Conservation (phyloP, 1,284 basidiomycete species). For the Ceratobasidium sp. region DNA sequence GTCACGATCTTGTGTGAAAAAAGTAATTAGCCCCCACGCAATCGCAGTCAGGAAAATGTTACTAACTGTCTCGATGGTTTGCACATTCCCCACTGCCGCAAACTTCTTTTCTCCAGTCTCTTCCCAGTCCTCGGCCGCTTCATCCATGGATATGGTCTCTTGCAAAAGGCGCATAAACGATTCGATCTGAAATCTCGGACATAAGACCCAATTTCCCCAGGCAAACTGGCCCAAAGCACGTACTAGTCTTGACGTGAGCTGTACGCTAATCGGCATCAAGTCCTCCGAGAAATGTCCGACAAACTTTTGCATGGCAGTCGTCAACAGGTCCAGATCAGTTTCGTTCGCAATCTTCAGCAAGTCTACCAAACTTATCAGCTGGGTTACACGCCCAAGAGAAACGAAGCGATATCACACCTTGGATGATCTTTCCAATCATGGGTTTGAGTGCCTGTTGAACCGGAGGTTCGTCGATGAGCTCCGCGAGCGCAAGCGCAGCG, state of each 20-base stretch:
- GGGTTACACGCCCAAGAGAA: not conserved
- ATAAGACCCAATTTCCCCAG: not conserved
- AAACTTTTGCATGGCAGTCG: slow-evolving; percentile 84
- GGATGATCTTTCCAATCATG: slow-evolving; percentile 87
- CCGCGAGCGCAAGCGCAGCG: slow-evolving; percentile 83
- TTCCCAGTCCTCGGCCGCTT: slow-evolving; percentile 61
- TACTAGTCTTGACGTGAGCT: slow-evolving; percentile 83
- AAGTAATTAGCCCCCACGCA: not conserved
- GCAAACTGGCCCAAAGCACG: slow-evolving; percentile 52
- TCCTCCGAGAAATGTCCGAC: slow-evolving; percentile 88
- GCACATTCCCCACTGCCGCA: slow-evolving; percentile 85
- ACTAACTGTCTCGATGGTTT: slow-evolving; percentile 80
- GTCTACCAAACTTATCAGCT: slow-evolving; percentile 61
- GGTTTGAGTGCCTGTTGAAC: slow-evolving; percentile 81
- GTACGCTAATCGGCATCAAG: slow-evolving; percentile 86
- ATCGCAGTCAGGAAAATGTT: not conserved
- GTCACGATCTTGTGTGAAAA: slow-evolving; percentile 65
- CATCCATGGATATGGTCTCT: slow-evolving; percentile 69
- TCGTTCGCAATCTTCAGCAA: slow-evolving; percentile 89
- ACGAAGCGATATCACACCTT: slow-evolving; percentile 64
- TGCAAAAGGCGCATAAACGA: slow-evolving; percentile 83
- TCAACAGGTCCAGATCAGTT: slow-evolving; percentile 89
- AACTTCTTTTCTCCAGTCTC: slow-evolving; percentile 87
- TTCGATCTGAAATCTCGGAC: slow-evolving; percentile 67
- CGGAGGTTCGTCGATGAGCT: slow-evolving; percentile 67